A percentile compares a stretch with the other conserved stretches of the same genome.
Conservation (phyloP, 2,329 filamentous ascomycete species). For the Apiospora phragmitis region DNA sequence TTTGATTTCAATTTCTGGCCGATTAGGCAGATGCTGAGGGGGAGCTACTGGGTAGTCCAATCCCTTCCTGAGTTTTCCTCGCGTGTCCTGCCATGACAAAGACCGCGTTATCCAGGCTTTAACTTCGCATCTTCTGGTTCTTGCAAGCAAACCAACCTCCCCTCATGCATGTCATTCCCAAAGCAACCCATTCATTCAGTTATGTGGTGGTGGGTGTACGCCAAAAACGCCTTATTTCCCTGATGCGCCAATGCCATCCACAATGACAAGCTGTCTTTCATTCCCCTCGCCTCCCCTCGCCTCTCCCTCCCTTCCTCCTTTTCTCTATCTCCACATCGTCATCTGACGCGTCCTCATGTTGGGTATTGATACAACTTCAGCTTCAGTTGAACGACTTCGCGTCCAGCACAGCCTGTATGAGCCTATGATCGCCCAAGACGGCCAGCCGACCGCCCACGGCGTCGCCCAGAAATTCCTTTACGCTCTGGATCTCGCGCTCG, state of each 20-base stretch:
- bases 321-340: neutral
- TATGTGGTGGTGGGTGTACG: neutral
- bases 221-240: neutral
- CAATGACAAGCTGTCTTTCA: neutral
- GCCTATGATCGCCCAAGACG: conserved; percentile 43
- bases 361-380: neutral
- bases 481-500: conserved; percentile 43
- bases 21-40: neutral
- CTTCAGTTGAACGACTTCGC: conserved; percentile 52
- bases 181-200: neutral
- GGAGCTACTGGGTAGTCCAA: neutral
- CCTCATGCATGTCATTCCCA: neutral
- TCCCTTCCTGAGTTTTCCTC: neutral
- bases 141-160: neutral
- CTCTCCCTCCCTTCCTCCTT: too few species aligned
- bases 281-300: neutral
- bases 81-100: neutral
- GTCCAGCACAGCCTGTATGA: conserved; percentile 55
- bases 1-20: neutral
- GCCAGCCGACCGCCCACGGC: conserved; percentile 53
- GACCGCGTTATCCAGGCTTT: neutral
- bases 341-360: neutral
- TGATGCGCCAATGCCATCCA: conserved; percentile 1
- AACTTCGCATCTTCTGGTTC: neutral
- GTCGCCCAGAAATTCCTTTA: conserved; percentile 56